Base-by-base conservation (phyloP, 176 grass and related monocot species). In the Tillandsia leiboldiana region DNA sequence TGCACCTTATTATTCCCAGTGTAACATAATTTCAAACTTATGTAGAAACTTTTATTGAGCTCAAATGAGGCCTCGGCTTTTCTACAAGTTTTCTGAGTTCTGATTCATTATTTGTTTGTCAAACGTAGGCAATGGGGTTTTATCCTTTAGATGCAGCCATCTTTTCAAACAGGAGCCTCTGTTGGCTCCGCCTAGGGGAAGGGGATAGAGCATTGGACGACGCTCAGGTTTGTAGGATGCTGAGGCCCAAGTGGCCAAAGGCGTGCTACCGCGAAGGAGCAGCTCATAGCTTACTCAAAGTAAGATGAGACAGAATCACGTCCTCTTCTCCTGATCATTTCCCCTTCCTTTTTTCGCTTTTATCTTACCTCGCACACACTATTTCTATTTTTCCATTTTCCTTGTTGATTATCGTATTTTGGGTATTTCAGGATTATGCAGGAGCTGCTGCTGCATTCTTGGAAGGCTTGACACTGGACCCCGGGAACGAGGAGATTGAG, bases 271-370 rank as follows among this genome's bases (percentile, higher is more conserved):
- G 42, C 42, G 15, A 73, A 58, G 85, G 80, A 6, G 50, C 85
- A 76, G 80, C 80, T 77, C 70, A 2, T 29, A 83, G 75, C 71
- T 75, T 87, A 66, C 70, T 87, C 11, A 76, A 80, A 74, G 80
- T 83, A 27, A 49, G 51, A 33, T 33, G 29, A 33, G 3, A 33
- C 29, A 33, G 29, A 33, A 33, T 33, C 29, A 33, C 3, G 29
- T 5, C 29, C 29, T 3, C 29, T 33, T 33, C 29, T 33, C 6
- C 29, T 0, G 6, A 33, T 33, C 29, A 33, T 33, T 33, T 33
- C 29, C 29, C 29, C 29, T 33, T 33, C 29, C 29, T 33, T 33
- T 3, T 3, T 29, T 20, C 28, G 29, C 29, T 33, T 33, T 33
- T 33, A 6, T 33, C 29, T 5, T 33, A 33, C 6, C 29, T 20